Evolutionary conservation across 2,329 filamentous ascomycete species (phyloP).

Genomic region (Exserohilum turcica): DNA sequence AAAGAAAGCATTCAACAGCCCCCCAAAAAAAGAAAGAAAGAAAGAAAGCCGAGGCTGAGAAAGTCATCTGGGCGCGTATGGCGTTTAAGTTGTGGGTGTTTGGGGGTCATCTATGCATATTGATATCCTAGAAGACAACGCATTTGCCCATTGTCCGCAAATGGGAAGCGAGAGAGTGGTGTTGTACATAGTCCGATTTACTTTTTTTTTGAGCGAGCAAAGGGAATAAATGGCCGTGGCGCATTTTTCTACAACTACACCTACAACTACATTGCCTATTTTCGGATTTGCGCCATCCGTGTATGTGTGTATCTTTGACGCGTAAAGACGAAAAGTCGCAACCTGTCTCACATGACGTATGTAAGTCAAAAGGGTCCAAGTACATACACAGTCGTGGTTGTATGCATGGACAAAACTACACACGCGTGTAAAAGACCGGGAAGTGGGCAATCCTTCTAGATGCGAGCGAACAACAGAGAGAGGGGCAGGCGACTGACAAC

Average conservation of each 20-base stretch:
- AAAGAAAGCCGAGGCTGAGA: conserved; percentile 1
- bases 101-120: conserved; percentile 6
- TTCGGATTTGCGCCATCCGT: no score
- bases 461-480: no score
- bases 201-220: not conserved
- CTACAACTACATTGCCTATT: no score
- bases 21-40: not conserved
- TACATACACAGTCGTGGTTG: not conserved
- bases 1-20: not conserved
- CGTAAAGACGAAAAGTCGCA: not conserved
- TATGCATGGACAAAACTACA: no score
- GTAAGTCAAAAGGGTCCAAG: not conserved
- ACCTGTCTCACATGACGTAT: no score
- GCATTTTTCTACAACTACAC: not conserved
- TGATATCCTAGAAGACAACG: conserved; percentile 17
- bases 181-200: conserved; percentile 6
- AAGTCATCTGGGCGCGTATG: conserved; percentile 9
- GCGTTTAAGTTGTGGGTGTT: conserved; percentile 9
- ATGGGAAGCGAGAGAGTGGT: no score
- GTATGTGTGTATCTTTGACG: no score
- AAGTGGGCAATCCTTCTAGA: no score
- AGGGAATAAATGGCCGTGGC: not conserved
- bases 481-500: no score
- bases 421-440: not conserved
- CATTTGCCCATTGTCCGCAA: not conserved